Percentiles rank a stretch among this genome's conserved stretches.
Conservation (phyloP, 176 grass and related monocot species). For the Melocanna baccifera region DNA sequence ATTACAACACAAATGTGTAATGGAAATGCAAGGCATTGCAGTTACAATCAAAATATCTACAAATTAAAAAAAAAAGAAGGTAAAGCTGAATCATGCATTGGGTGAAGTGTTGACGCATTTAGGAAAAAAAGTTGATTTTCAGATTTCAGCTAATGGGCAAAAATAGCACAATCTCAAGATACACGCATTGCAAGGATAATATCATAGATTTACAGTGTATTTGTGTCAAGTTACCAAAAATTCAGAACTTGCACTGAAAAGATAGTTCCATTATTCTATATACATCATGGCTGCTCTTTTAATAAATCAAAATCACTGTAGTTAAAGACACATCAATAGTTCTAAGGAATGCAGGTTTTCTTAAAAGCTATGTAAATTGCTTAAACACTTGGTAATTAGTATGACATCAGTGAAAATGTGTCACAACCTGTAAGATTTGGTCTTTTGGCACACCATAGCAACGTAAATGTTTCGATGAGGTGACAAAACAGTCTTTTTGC, state of each 20-base stretch:
- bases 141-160: neutral
- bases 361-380: neutral
- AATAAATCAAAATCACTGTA: neutral
- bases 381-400: neutral
- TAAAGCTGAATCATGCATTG: neutral
- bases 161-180: neutral
- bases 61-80: neutral
- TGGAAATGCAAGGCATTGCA: neutral
- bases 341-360: neutral
- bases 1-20: neutral
- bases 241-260: neutral
- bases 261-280: neutral
- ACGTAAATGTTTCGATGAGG: neutral
- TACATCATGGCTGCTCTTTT: neutral
- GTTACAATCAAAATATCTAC: neutral
- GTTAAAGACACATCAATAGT: neutral
- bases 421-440: neutral
- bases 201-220: neutral
- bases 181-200: neutral
- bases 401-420: neutral
- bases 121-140: neutral
- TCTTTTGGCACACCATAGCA: neutral
- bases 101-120: neutral
- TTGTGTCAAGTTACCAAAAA: constrained; percentile 5
- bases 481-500: neutral